Percentiles rank a stretch among this genome's conserved stretches.
Conservation (phyloP, 306 rosid species). For the Fragaria iinumae region DNA sequence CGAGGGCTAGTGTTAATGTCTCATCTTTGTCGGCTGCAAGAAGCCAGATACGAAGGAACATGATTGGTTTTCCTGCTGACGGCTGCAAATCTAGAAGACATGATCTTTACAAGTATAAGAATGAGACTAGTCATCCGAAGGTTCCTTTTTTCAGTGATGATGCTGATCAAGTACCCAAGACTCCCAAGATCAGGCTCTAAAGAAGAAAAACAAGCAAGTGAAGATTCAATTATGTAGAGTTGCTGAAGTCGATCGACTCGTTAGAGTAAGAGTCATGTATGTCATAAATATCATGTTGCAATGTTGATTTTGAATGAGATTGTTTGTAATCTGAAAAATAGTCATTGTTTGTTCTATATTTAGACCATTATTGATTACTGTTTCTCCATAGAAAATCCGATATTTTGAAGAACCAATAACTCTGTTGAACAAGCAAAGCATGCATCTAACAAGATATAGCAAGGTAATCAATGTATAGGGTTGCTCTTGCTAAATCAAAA, state of each 20-base stretch:
- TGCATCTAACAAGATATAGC: neutral
- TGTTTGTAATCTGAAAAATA: neutral
- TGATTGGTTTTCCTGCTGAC: neutral
- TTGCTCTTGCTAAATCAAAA: neutral
- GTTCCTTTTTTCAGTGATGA: conserved; percentile 9
- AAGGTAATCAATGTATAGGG: neutral
- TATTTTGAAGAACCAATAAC: neutral
- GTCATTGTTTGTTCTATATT: neutral
- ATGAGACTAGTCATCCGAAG: neutral
- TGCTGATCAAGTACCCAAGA: neutral
- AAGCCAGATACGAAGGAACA: neutral
- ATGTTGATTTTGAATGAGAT: neutral
- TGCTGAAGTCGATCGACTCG: neutral
- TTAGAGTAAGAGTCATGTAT: neutral
- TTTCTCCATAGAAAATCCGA: neutral
- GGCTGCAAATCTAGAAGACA: neutral
- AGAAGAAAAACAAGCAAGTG: neutral
- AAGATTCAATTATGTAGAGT: neutral
- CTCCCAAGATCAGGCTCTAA: neutral
- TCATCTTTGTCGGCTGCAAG: neutral
- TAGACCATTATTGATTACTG: neutral
- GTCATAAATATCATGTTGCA: neutral
- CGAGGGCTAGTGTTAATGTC: neutral
- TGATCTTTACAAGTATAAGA: neutral
- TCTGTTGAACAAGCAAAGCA: neutral